These are phyloP conservation scores for Castanea crenata DNA, from an alignment of 306 rosid species.

Conservation along the genomic window DNA sequence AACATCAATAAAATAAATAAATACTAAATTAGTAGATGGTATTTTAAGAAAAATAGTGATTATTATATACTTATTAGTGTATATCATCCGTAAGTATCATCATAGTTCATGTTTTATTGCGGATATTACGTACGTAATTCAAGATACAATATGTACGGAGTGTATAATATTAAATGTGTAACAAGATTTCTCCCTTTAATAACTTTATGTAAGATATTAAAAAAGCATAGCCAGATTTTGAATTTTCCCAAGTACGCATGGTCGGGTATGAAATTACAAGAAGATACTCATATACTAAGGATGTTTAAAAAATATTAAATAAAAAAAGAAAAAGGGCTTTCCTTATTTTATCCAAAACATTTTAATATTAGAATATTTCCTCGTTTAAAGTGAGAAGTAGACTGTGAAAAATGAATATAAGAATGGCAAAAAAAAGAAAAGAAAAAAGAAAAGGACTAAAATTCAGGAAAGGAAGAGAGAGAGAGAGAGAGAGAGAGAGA, in stretches of 20 bases:
- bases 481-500: background rate
- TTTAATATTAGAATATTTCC: background rate
- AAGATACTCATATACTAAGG: no score
- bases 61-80: no score
- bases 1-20: no score
- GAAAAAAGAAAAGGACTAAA: background rate
- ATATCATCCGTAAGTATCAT: no score
- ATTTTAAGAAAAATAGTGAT: no score
- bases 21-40: no score
- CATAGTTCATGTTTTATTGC: no score
- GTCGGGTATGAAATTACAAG: background rate
- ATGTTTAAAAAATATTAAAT: no score
- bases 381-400: background rate
- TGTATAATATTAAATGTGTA: no score
- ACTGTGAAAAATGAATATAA: background rate
- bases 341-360: background rate
- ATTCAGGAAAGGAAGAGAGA: background rate
- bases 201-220: background rate
- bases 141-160: fast-evolving
- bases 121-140: no score
- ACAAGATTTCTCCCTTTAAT: no score
- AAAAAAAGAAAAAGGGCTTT: no score
- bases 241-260: background rate
- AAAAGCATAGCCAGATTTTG: background rate
- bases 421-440: background rate